Evolutionary conservation across 1,139 yeast species (phyloP), one percentile per base, ranked within the genome.

Genomic region (Debaryomyces nepalensis): DNA sequence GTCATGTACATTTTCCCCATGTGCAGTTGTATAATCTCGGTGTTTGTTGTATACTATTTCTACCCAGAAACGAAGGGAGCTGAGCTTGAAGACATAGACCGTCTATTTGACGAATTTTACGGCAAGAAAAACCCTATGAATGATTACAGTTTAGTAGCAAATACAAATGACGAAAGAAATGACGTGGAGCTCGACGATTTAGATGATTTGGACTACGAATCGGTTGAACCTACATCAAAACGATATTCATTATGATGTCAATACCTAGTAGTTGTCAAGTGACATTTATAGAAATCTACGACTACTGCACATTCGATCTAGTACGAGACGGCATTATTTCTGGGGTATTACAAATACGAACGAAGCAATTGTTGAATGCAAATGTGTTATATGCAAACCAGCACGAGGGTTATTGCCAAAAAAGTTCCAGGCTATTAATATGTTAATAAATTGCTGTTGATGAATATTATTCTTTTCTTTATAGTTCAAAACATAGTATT

Each of bases 21-120:
- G 3, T 44, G 57, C 3, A 68, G 72, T 33, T 77, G 83, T 60
- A 54, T 74, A 8, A 49, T 72, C 3, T 72, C 80, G 23, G 69
- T 73, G 8, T 20, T 65, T 3, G 73, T 73, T 34, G 97, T 90
- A 5, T 77, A 76, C 62, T 73, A 73, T 40, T 70, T 81, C 44
- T 89, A 85, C 58, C 97, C 97, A 1, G 97, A 90, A 61, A 90
- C 97, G 1, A 89, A 87, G 58, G 97, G 97, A 5, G 79, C 89
- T 34, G 82, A 86, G 31, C 73, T 90, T 47, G 97, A 90, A 60
- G 96, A 90, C 45, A 89, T 90, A 87, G 96, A 89, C 60, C 68
- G 80, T 7, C 71, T 89, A 19, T 90, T 90, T 61, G 91, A 87
- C 43, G 95, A 66, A 36, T 64, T 61, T 40, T 65, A 63, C 45